phyloP scores from a whole-genome alignment of 495 filamentous ascomycete species.

The Neurospora sp. region DNA sequence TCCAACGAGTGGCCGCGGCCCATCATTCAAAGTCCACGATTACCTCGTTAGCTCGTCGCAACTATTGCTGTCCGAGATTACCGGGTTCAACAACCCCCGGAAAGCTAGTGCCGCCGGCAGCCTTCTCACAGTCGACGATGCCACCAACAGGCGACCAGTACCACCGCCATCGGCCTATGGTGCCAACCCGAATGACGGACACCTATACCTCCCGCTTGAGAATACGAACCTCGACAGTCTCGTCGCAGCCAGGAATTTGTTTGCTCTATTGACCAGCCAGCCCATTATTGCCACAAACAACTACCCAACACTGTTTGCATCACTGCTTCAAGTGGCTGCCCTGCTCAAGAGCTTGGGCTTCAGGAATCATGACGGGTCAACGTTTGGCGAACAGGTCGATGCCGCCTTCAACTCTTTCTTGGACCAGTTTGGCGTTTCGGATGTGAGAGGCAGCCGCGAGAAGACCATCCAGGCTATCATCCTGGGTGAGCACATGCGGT shows the following conservation, averaged over 20 bases:
- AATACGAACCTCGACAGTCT: conserved; percentile 52
- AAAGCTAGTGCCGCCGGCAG: conserved; percentile 30
- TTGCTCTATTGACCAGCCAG: conserved; percentile 75
- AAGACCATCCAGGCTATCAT: conserved; percentile 87
- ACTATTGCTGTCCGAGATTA: conserved; percentile 54
- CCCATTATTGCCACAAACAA: conserved; percentile 68
- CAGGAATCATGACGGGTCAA: conserved; percentile 68
- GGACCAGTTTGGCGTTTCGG: conserved; percentile 63
- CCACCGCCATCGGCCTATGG: conserved; percentile 16
- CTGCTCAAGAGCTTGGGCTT: conserved; percentile 68
- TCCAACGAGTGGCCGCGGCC: conserved; percentile 48
- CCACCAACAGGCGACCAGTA: conserved; percentile 31
- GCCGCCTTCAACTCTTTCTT: conserved; percentile 67
- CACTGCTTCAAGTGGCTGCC: conserved; percentile 61
- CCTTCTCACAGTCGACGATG: conserved; percentile 29
- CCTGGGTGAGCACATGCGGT: conserved; percentile 77
- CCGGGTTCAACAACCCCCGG: conserved; percentile 25
- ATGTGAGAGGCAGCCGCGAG: conserved; percentile 73
- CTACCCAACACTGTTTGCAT: conserved; percentile 57
- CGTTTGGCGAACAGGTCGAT: conserved; percentile 67
- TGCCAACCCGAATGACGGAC: conserved; percentile 40
- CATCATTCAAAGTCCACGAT: conserved; percentile 73
- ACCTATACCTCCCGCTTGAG: conserved; percentile 56
- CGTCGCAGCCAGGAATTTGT: conserved; percentile 76
- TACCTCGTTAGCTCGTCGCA: conserved; percentile 62